phyloP scores from a whole-genome alignment of 306 rosid species.

The Castanea crenata region DNA sequence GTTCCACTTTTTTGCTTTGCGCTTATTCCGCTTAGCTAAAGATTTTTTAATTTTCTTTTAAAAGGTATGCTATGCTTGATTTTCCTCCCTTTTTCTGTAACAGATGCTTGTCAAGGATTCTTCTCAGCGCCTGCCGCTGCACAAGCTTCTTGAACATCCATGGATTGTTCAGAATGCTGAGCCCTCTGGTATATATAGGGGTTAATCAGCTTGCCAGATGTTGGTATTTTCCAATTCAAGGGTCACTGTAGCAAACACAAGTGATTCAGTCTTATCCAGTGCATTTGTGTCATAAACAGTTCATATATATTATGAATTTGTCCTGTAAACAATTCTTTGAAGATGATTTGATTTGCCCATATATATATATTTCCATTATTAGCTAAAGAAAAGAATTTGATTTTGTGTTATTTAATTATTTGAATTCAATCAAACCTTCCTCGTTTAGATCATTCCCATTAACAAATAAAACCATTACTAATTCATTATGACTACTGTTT shows the following conservation, averaged over 20 bases:
- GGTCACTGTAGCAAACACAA: slow-evolving; percentile 7
- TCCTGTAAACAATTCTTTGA: not conserved
- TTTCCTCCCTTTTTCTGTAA: not conserved
- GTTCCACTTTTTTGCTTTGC: slow-evolving; percentile 30
- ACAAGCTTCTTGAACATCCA: slow-evolving; percentile 94
- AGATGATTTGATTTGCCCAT: not conserved
- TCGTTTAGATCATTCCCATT: too few relatives aligned
- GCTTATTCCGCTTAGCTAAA: not conserved
- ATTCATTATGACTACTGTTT: too few relatives aligned
- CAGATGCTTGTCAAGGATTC: slow-evolving; percentile 97
- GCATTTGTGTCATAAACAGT: slow-evolving; percentile 27
- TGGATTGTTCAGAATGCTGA: slow-evolving; percentile 98
- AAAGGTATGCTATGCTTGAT: slow-evolving; percentile 10
- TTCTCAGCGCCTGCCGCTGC: slow-evolving; percentile 73
- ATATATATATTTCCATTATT: too few relatives aligned
- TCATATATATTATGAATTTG: slow-evolving; percentile 14
- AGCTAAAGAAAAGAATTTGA: too few relatives aligned
- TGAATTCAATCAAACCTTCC: too few relatives aligned
- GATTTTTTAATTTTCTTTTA: not conserved
- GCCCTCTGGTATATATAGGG: slow-evolving; percentile 80
- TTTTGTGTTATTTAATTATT: too few relatives aligned
- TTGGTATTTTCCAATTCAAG: not conserved
- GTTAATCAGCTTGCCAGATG: slow-evolving; percentile 29
- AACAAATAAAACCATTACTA: too few relatives aligned
- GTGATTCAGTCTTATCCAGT: not conserved